These are phyloP conservation scores for Phalaenopsis aphrodite DNA, from an alignment of 106 monocot species.

Conservation along the genomic window DNA sequence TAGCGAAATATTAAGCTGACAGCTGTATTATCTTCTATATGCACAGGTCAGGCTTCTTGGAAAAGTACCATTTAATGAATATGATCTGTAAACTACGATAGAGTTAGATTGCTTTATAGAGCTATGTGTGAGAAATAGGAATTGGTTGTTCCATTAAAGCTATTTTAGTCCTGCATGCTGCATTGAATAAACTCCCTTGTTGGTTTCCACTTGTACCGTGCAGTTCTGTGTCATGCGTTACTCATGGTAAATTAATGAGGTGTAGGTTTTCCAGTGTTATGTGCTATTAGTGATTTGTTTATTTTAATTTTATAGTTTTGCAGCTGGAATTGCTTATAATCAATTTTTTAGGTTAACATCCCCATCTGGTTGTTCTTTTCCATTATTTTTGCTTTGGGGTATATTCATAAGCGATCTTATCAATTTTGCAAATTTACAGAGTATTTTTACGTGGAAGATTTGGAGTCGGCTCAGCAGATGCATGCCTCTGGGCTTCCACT, in stretches of 20 bases:
- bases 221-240: not conserved
- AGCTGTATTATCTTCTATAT: not conserved
- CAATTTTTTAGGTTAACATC: not conserved
- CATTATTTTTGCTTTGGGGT: not conserved
- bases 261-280: not conserved
- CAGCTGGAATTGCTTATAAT: not conserved
- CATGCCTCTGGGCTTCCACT: slow-evolving; percentile 71
- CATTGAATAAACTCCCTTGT: not conserved
- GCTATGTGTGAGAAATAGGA: not conserved
- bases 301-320: not conserved
- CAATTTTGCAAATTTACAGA: slow-evolving; percentile 13
- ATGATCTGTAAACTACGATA: not conserved
- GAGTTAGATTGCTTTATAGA: not conserved
- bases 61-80: not conserved
- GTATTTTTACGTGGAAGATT: slow-evolving; percentile 30
- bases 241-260: not conserved
- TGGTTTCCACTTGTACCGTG: not conserved
- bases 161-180: not conserved
- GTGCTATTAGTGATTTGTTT: not conserved
- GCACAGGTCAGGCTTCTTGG: not conserved
- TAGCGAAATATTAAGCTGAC: not conserved
- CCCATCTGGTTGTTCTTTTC: not conserved
- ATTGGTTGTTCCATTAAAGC: not conserved
- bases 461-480: slow-evolving; percentile 53
- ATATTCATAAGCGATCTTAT: not conserved